Conservation (phyloP, 2,329 filamentous ascomycete species). For the Colletotrichum sp. region DNA sequence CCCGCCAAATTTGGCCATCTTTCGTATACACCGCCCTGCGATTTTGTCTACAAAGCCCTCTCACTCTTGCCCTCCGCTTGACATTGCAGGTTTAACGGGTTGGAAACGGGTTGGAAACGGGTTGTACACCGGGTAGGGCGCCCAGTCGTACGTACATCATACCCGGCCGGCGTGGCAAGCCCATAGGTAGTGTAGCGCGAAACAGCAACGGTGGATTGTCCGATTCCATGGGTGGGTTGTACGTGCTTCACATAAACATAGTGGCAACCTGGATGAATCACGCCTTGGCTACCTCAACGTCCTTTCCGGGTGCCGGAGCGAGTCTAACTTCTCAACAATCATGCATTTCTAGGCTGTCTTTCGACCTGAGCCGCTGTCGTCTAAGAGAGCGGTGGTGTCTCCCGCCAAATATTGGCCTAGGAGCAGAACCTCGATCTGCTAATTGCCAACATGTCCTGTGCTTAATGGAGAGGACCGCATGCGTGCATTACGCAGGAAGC, state of each 20-base stretch:
- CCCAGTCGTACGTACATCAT: not conserved
- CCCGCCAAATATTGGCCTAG: not conserved
- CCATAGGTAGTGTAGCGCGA: slow-evolving; percentile 38
- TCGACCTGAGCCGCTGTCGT: not conserved
- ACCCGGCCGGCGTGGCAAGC: slow-evolving; percentile 55
- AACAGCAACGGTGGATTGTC: not conserved
- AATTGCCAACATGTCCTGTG: not conserved
- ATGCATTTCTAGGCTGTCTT: not conserved
- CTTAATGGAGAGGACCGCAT: not conserved
- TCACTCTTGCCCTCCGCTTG: not conserved
- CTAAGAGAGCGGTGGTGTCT: not conserved
- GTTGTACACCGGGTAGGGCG: not conserved
- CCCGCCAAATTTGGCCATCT: not conserved
- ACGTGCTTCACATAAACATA: not conserved
- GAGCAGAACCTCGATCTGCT: not conserved
- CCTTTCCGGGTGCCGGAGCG: not conserved
- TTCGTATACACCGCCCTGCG: not conserved
- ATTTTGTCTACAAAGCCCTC: not conserved
- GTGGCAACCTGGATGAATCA: not conserved
- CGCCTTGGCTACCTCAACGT: not conserved
- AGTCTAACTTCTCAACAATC: not conserved
- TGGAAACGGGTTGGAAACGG: too few relatives aligned
- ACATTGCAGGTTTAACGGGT: not conserved
- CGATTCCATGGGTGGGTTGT: not conserved
- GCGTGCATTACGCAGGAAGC: not conserved